Conservation (phyloP, 208 protist genomes). For the Balamuthia mandrillaris region DNA sequence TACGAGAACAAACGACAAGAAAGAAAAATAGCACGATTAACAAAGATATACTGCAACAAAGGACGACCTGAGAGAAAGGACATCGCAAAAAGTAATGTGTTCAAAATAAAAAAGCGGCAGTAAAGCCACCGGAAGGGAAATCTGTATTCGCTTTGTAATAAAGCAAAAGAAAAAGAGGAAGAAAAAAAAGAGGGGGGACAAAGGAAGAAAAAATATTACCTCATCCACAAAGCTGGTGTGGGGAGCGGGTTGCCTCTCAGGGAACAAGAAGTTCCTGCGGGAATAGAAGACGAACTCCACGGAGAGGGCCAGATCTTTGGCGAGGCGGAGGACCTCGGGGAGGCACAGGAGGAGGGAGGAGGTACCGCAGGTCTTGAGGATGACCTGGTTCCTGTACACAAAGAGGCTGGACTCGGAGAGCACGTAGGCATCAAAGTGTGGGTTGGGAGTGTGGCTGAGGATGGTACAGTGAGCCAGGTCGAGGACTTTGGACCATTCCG, state of each 20-base stretch:
- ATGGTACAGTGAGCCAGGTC: conserved; percentile 55
- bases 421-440: conserved; percentile 63
- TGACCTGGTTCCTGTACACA: conserved; percentile 57
- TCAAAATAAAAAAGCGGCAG: too few species aligned
- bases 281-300: conserved; percentile 61
- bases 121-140: too few species aligned
- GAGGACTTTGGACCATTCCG: conserved; percentile 59
- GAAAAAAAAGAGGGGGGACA: too few species aligned
- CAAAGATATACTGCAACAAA: not conserved
- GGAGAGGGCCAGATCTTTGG: not conserved
- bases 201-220: too few species aligned
- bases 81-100: too few species aligned
- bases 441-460: conserved; percentile 50
- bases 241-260: conserved; percentile 48
- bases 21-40: not conserved
- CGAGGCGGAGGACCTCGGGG: conserved; percentile 46
- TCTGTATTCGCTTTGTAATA: not conserved
- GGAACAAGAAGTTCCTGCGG: conserved; percentile 65
- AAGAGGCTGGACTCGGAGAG: conserved; percentile 72
- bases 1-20: too few species aligned
- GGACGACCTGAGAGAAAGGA: too few species aligned
- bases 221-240: conserved; percentile 67
- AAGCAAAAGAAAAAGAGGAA: too few species aligned
- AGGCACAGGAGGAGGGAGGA: conserved; percentile 67
- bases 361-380: conserved; percentile 76